Conservation (phyloP, 805 yeast genomes). For the Wickerhamiella occidentalis region DNA sequence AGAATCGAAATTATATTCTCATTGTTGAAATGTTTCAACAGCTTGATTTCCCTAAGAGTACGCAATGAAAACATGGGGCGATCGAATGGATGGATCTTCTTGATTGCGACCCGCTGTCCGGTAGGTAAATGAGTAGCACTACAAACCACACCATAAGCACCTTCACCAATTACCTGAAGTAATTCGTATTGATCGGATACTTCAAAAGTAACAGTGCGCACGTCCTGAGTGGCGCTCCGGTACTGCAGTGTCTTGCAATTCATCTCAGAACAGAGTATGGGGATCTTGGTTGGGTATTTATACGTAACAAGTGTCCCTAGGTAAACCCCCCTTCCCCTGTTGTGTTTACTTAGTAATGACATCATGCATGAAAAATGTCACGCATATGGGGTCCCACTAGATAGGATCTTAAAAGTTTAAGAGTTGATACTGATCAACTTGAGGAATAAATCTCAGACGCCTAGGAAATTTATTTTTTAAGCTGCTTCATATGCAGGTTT, state of each 20-base stretch:
- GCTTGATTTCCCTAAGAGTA: constrained; percentile 78
- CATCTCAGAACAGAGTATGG: not conserved
- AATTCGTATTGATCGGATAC: constrained; percentile 81
- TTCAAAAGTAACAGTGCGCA: constrained; percentile 50
- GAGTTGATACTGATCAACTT: no score
- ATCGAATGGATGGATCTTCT: constrained; percentile 86
- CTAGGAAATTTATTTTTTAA: not conserved
- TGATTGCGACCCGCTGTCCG: constrained; percentile 84
- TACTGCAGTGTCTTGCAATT: constrained; percentile 6
- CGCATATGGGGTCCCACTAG: not conserved
- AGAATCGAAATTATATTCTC: constrained; percentile 84
- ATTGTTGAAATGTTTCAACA: constrained; percentile 80
- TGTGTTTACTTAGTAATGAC: not conserved
- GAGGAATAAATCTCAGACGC: no score
- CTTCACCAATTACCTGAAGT: constrained; percentile 79
- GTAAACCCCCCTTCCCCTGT: not conserved
- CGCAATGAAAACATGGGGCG: constrained; percentile 79
- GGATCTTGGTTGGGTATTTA: not conserved
- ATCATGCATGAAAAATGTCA: not conserved
- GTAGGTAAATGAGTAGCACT: constrained; percentile 80
- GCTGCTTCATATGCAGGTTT: not conserved
- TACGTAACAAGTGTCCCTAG: not conserved
- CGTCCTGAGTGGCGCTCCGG: constrained; percentile 10
- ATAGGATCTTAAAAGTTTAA: no score
- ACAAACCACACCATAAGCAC: constrained; percentile 91